Evolutionary conservation across 1,139 yeast genomes (phyloP), one percentile per base, ranked within the genome.

Genomic region (Candida tropicalis): DNA sequence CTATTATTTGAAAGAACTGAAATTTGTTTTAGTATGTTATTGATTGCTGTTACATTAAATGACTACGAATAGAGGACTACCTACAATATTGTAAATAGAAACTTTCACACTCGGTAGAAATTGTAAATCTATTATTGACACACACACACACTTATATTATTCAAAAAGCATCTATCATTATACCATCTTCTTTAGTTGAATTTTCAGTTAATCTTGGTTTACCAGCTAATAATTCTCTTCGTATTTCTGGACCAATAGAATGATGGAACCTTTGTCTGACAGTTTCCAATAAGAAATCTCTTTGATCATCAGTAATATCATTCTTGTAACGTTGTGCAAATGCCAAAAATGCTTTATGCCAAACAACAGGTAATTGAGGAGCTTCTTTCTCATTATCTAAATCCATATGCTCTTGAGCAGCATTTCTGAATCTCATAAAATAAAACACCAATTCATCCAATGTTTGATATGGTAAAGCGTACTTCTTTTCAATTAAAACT

Each of bases 261-360:
- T 77, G 86, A 60, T 93, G 99, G 42, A 84, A 84, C 66, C 96
- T 86, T 62, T 86, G 91, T 66, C 96, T 85, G 15, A 90, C 81
- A 3, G 96, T 91, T 56, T 93, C 98, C 60, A 93, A 68, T 49
- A 93, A 71, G 66, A 91, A 89, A 56, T 93, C 99, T 60, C 97
- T 79, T 73, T 93, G 99, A 62, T 95, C 99, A 57, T 89, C 96
- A 12, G 99, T 93, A 47, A 93, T 88, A 71, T 93, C 99, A 63
- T 93, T 91, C 66, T 93, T 93, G 65, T 93, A 93, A 52, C 97
- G 79, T 70, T 91, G 97, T 35, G 97, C 96, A 72, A 93, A 95
- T 2, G 95, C 85, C 46, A 93, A 74, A 59, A 93, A 85, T 2
- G 97, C 91, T 63, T 93, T 95, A 62, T 95, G 98, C 98, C 99